Evolutionary conservation across 1,284 basidiomycete genomes (phyloP), one percentile per base, ranked within the genome.

Genomic region (Thelephora terrestris): DNA sequence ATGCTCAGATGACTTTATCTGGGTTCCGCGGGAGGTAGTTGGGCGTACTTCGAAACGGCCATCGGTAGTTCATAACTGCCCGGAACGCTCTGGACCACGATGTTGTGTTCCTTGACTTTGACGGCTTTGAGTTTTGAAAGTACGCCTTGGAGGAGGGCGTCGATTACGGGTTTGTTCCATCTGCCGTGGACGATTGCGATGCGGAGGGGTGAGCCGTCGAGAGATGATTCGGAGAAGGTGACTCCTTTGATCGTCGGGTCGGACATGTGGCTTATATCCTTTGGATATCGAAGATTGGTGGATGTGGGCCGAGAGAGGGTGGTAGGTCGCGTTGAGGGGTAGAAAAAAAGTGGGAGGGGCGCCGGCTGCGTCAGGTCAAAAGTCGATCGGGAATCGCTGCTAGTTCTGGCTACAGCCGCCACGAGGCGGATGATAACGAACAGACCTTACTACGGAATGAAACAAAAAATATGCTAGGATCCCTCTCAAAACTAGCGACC

Each of bases 61-160:
- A 93, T 70, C 4, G 92, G 92, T n/a, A 96, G 75, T 71, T 96
- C 92, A 64, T 83, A 96, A 67, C 86, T 91, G 17, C 95, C 95
- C 0, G 95, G 94, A 1, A 99, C 92, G 24, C 81, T 85, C 70
- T 95, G 87, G 47, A 96, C 71, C 50, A 92, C 76, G 57, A 98
- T 96, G 62, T 97, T 95, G 61, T 77, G 76, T 50, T 88, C 78
- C 70, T 89, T 89, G 54, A 98, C 93, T 38, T 94, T 94, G 34
- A 79, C 73, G 58, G 81, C 81, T 67, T 79, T 86, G 55, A 97
- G 76, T 62, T 86, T 90, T 25, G 71, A 67, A 50, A 91, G 67
- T 7, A 85, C 78, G 40, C 93, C 93, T 1, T 73, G 68, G 50
- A 97, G 73, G 45, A 97, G 79, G 14, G 90, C 79, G 24, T 90